phyloP scores from a whole-genome alignment of 306 rosid species.

The Pterocarpus macrocarpus region DNA sequence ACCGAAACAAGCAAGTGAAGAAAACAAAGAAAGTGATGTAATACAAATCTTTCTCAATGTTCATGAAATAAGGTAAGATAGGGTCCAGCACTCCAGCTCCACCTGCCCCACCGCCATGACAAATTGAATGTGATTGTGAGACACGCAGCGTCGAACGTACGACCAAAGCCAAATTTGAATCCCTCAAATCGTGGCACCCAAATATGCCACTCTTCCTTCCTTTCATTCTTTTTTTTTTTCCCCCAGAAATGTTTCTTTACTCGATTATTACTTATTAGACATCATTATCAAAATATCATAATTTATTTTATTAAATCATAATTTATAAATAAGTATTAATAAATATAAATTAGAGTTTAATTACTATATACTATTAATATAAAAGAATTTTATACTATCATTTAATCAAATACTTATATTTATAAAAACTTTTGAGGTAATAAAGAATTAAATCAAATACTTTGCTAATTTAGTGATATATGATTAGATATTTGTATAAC shows the following conservation, averaged over 20 bases:
- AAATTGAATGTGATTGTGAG: conserved; percentile 40
- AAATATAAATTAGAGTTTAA: too few species aligned
- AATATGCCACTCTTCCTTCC: conserved; percentile 42
- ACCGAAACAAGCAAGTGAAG: not conserved
- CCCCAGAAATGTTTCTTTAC: not conserved
- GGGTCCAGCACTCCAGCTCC: conserved; percentile 33
- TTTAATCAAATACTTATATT: too few species aligned
- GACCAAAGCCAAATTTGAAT: conserved; percentile 47
- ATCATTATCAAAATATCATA: not conserved
- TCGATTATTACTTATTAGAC: not conserved
- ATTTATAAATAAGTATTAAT: too few species aligned
- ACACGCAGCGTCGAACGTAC: not conserved
- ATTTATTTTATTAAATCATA: too few species aligned
- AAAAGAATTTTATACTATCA: too few species aligned
- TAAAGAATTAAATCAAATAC: too few species aligned
- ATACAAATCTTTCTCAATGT: not conserved
- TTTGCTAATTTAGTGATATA: too few species aligned
- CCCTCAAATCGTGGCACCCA: conserved; percentile 54
- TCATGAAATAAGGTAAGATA: not conserved
- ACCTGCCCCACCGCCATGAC: conserved; percentile 14
- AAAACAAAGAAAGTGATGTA: not conserved
- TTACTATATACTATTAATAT: too few species aligned
- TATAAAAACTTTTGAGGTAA: too few species aligned
- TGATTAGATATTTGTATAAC: too few species aligned
- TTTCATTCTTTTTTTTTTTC: not conserved